Base-by-base conservation (phyloP, 2,329 filamentous ascomycete species). In the Didymella pomorum region DNA sequence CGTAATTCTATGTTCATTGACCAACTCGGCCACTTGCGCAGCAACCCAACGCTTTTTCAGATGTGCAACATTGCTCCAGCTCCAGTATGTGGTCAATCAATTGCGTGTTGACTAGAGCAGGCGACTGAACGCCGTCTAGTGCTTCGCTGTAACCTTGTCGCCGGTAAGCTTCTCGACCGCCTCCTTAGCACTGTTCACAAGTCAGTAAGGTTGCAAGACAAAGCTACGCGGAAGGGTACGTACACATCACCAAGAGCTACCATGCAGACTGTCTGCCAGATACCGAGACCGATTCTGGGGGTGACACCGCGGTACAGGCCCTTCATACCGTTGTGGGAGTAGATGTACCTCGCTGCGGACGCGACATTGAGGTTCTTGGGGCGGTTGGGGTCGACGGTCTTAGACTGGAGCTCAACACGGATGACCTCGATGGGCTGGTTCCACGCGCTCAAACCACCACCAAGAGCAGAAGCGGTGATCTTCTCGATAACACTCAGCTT, bases 231-330 rank as follows among this genome's bases (percentile, higher is more conserved):
- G 31, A 23, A 23, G 14, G 51, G 69, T 9, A 87, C 92, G 84
- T 82, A 96, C 93, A 96, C 93, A 82, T 98, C 95, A 81, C 95
- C 95, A 80, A 98, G 85, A 75, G 94, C 95, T 81, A 99, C 95
- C 95, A 99, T 99, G 86, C 95, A 99, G 75, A 99, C 90, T 63
- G 95, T 99, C 86, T 99, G 95, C 95, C 95, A 99, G 82, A 99
- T 87, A 76, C 95, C 90, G 65, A 99, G 88, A 70, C 93, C 93
- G 77, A 99, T 93, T 79, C 95, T 89, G 71, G 95, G 95, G 69
- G 92, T 85, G 65, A 99, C 94, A 76, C 95, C 95, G 76, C 95
- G 92, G 86, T 99, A 99, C 67, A 99, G 84, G 75, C 95, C 95
- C 83, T 88, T 90, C 74, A 98, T 46, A 61, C 95, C 95, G 80